Conservation (phyloP, 768 basidiomycete species). For the Tricholoma sp. region DNA sequence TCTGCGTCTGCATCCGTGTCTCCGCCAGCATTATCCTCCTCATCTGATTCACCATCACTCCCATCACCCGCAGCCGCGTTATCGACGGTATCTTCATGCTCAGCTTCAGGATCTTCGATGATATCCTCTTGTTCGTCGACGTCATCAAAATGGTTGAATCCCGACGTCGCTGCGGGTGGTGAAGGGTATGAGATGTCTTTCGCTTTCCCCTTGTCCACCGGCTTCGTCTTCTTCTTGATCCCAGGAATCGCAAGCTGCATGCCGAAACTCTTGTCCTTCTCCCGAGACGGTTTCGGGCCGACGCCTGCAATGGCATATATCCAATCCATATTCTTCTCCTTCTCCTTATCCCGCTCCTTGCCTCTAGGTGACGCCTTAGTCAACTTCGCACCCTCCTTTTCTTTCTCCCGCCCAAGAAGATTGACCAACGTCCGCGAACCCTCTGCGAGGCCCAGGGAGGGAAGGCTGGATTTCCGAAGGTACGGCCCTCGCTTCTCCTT, state of each 20-base stretch:
- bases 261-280: not conserved
- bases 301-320: slow-evolving; percentile 2
- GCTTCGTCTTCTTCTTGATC: not conserved
- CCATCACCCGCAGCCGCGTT: not conserved
- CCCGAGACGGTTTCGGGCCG: slow-evolving; percentile 1
- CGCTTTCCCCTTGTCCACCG: not conserved
- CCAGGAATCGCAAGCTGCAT: not conserved
- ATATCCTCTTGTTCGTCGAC: not conserved
- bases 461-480: not conserved
- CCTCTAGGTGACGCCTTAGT: slow-evolving; percentile 28
- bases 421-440: not conserved
- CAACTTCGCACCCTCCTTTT: slow-evolving; percentile 20
- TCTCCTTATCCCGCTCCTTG: slow-evolving; percentile 1
- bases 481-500: not conserved
- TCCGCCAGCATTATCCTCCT: not conserved
- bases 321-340: slow-evolving; percentile 12
- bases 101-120: not conserved
- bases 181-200: not conserved
- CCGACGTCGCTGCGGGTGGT: not conserved
- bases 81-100: not conserved
- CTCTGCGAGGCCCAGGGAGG: not conserved
- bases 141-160: not conserved
- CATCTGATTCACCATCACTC: not conserved
- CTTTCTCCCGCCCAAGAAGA: slow-evolving; percentile 8
- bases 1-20: slow-evolving; percentile 7